Evolutionary conservation across 805 yeast genomes (phyloP), one percentile per base, ranked within the genome.

Genomic region (Nakazawaea sp.): DNA sequence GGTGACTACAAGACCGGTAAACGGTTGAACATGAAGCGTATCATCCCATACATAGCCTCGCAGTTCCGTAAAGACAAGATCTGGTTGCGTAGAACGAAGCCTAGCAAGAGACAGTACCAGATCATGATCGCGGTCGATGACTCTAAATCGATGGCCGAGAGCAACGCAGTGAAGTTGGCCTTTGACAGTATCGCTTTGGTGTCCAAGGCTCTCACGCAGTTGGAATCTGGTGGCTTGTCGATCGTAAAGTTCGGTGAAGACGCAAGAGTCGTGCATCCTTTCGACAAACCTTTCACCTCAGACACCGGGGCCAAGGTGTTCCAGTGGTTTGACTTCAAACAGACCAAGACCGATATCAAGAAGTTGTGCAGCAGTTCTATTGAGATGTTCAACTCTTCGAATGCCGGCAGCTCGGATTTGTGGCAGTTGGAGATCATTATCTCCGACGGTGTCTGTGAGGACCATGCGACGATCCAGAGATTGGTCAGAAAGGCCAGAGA

Each of bases 1-100:
- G 99, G 99, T 53, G 98, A 92, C 56, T 92, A 87, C 62, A 88
- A 89, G 60, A 89, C 97, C 2, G 99, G 99, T 58, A 92, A 92
- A 58, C 72, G 98, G 48, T 72, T 92, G 51, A 92, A 92, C 60
- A 89, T 92, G 97, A 92, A 90, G 68, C 72, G 97, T 48, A 92
- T 92, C 51, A 92, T 92, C 52, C 95, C 97, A 5, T 92, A 90
- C 59, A 92, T 92, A 66, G 99, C 99, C 1, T 85, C 96, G 27
- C 95, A 88, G 52, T 92, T 87, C 75, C 79, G 95, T 52, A 92
- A 92, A 58, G 99, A 92, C 59, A 92, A 92, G 68, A 92, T 92
- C 41, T 92, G 99, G 99, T 72, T 92, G 62, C 77, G 96, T 56
- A 77, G 99, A 60, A 88, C 97, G 5, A 90, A 92, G 55, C 99